Evolutionary conservation across 108 stramenopile species (phyloP), one percentile per base, ranked within the genome.

Genomic region (Conticribra weissflogii): DNA sequence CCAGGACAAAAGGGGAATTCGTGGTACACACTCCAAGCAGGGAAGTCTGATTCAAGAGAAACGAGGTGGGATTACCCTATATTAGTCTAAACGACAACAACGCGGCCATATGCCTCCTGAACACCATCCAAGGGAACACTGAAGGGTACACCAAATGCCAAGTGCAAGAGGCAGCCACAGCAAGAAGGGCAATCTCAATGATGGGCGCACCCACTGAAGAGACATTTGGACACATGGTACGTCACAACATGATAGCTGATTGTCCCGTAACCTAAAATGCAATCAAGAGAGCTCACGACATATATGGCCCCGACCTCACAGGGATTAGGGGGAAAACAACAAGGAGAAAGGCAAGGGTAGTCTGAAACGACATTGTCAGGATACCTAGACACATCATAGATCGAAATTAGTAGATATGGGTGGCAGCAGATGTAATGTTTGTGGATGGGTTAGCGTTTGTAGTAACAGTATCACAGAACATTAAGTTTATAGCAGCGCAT

Each of bases 361-460:
- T 76, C 17, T 17, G 36, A n/a, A 47, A 34, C 21, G 74, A 81
- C 0, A 45, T 57, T 9, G 54, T 59, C 0, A 41, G 32, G 15
- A 72, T 76, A 4, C 81, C 81, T 14, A 31, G 64, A 34, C 54
- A 49, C 12, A 33, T 71, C n/a, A 27, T 72, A 14, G 33, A 44
- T n/a, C 5, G 45, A 15, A 53, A 80, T 22, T 30, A 59, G 9
- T 12, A 70, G 1, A 64, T 86, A 3, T 68, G 56, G 22, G 31
- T 85, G 18, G 56, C 32, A 23, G 60, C 58, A 5, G 80, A 85
- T 52, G 67, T 53, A 27, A 68, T 85, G 56, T 53, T 72, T 47
- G 80, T 85, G 5, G 68, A 81, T 44, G 68, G 66, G 19, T 4
- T 82, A 14, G 48, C 55, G 17, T 73, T 78, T 31, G 63, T 83